phyloP scores from a whole-genome alignment of 331 rosid species.

The Spiraea crenata region DNA sequence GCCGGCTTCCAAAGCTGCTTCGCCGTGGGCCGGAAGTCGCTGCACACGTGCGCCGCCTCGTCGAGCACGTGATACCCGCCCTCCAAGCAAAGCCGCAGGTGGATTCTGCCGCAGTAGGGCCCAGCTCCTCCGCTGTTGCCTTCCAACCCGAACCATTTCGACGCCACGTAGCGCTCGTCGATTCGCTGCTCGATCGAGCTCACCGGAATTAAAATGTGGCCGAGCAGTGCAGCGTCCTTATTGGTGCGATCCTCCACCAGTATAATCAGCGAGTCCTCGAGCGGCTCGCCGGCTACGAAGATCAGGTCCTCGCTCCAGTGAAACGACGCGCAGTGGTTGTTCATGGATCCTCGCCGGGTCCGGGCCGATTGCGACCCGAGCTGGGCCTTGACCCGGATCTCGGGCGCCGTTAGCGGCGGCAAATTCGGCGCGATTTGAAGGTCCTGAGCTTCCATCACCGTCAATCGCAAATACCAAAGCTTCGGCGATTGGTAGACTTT shows the following conservation, averaged over 20 bases:
- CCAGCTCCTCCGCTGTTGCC: slow-evolving; percentile 38
- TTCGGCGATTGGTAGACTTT: slow-evolving; percentile 93
- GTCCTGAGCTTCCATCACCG: slow-evolving; percentile 83
- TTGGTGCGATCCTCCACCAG: slow-evolving; percentile 65
- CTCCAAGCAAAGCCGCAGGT: slow-evolving; percentile 72
- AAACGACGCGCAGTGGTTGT: slow-evolving; percentile 65
- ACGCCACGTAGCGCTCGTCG: slow-evolving; percentile 82
- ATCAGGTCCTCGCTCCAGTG: slow-evolving; percentile 87
- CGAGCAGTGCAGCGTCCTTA: slow-evolving; percentile 49
- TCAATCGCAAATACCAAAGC: slow-evolving; percentile 80
- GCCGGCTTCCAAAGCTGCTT: slow-evolving; percentile 87
- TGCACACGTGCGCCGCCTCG: slow-evolving; percentile 96
- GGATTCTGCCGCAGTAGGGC: slow-evolving; percentile 72
- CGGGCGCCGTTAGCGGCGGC: slow-evolving; percentile 83
- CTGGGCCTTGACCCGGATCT: slow-evolving; percentile 62
- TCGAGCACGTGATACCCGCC: slow-evolving; percentile 98
- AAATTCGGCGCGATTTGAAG: slow-evolving; percentile 47
- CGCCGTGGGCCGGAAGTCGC: slow-evolving; percentile 91
- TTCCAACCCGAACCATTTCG: slow-evolving; percentile 65
- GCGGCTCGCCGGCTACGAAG: slow-evolving; percentile 87
- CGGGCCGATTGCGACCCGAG: slow-evolving; percentile 66
- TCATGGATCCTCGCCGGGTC: slow-evolving; percentile 70
- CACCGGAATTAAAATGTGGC: slow-evolving; percentile 60
- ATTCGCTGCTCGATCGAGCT: slow-evolving; percentile 64
- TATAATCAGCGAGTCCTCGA: slow-evolving; percentile 64